Base-by-base conservation (phyloP, 441 rosid species). In the Populus hybrid region DNA sequence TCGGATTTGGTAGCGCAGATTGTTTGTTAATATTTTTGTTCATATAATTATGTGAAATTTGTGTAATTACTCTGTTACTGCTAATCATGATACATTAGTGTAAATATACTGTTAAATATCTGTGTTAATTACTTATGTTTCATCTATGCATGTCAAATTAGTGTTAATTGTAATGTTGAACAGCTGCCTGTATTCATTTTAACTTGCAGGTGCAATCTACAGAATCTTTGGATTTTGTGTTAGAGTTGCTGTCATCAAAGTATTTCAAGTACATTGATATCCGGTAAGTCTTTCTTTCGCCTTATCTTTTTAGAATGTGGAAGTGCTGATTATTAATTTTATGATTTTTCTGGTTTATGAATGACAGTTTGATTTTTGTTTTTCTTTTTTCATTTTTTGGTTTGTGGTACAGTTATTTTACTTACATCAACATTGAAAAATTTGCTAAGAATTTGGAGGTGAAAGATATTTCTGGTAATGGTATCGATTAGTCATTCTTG, bases 251-350 rank as follows among this genome's bases (percentile, higher is more conserved):
- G 75, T 82, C 85, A 0, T 86, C 91, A 6, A 95, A 92, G 85
- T 95, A 91, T 83, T 91, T 94, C 78, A 92, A 89, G 78, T 91
- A 89, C 81, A 88, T 88, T 74, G 98, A 95, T 81, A 84, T 94
- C 63, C 83, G 97, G 97, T 92, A 89, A 64, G 88, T 78, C 23
- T 66, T 5, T 16, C 57, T 23, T 40, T 72, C n/a, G 23, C 11
- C 10, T 18, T 14, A 9, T 34, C 50, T 9, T 34, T 10, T 28
- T 24, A 30, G 24, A 38, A 46, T 5, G 57, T 46, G 57, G 57
- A 46, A 46, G 57, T 46, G 57, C 57, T 46, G 57, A 14, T 46
- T 46, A 46, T 46, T 46, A 46, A 12, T 14, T 46, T 46, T 46
- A 46, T 46, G 57, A 46, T 46, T 46, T 74, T 75, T 2, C 23